phyloP scores from a whole-genome alignment of 2,329 filamentous ascomycete species.

The Arthroderma sp. region DNA sequence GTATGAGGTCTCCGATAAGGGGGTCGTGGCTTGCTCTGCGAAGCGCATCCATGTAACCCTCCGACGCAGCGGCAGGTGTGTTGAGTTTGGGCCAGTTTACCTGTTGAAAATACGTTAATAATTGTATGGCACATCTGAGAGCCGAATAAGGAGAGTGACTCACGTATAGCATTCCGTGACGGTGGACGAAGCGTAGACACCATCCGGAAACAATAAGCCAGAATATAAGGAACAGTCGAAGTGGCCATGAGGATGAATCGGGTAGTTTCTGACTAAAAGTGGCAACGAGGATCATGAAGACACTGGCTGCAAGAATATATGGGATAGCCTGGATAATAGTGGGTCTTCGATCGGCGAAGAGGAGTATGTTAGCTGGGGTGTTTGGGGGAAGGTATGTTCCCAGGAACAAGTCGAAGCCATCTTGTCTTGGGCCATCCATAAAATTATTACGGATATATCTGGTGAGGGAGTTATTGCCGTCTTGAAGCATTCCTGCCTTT shows the following conservation, averaged over 20 bases:
- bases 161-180: slow-evolving; percentile 88
- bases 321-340: slow-evolving; percentile 86
- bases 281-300: slow-evolving; percentile 70
- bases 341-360: slow-evolving; percentile 77
- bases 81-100: slow-evolving; percentile 98
- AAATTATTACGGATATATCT: slow-evolving; percentile 94
- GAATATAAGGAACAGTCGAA: slow-evolving; percentile 69
- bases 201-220: slow-evolving; percentile 60
- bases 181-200: slow-evolving; percentile 62
- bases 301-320: slow-evolving; percentile 72
- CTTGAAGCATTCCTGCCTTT: slow-evolving; percentile 68
- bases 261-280: slow-evolving; percentile 58
- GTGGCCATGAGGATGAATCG: slow-evolving; percentile 62
- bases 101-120: slow-evolving; percentile 31
- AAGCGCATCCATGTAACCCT: slow-evolving; percentile 80
- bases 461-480: slow-evolving; percentile 75
- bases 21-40: slow-evolving; percentile 69
- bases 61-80: slow-evolving; percentile 69
- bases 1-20: slow-evolving; percentile 62
- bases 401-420: slow-evolving; percentile 88
- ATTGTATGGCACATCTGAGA: neutral
- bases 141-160: slow-evolving; percentile 29
- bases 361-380: slow-evolving; percentile 53
- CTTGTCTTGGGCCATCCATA: slow-evolving; percentile 80
- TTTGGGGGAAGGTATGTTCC: slow-evolving; percentile 68